phyloP scores from a whole-genome alignment of 768 basidiomycete genomes.

The Naganishia vishniacii region DNA sequence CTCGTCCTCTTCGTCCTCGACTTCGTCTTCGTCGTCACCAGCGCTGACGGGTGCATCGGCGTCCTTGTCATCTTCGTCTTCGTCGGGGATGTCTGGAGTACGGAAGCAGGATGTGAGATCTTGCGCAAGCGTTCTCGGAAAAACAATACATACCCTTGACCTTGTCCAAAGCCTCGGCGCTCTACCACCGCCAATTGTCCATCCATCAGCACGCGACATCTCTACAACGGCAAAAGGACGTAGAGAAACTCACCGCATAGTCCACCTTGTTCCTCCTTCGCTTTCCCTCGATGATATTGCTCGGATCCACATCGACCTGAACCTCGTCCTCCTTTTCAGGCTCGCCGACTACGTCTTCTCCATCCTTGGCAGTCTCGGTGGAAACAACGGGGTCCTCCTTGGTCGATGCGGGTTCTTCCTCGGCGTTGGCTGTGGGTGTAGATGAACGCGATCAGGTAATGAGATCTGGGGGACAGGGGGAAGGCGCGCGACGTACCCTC shows the following conservation, averaged over 20 bases:
- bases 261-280: constrained; percentile 18
- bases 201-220: not conserved
- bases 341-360: not conserved
- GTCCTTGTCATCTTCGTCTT: constrained; percentile 18
- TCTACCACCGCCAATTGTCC: not conserved
- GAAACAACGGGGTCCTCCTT: constrained; percentile 14
- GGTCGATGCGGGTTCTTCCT: constrained; percentile 16
- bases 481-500: not conserved
- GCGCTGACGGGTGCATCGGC: constrained; percentile 12
- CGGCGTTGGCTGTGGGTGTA: constrained; percentile 7
- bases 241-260: not conserved
- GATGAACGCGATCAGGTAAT: not conserved
- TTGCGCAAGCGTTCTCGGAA: no score
- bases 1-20: constrained; percentile 1
- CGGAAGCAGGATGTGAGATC: no score
- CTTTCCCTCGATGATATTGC: constrained; percentile 19
- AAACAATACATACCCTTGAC: not conserved
- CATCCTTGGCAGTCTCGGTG: not conserved
- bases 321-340: constrained; percentile 19
- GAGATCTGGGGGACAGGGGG: not conserved
- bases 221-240: no score
- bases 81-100: constrained; percentile 11
- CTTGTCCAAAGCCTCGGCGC: constrained; percentile 7
- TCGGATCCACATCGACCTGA: constrained; percentile 16
- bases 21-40: constrained; percentile 12